A percentile compares a stretch with the other conserved stretches of the same genome.
phyloP scores from a whole-genome alignment of 2,329 filamentous ascomycete species.

The Microdochium trichocladiopsis region DNA sequence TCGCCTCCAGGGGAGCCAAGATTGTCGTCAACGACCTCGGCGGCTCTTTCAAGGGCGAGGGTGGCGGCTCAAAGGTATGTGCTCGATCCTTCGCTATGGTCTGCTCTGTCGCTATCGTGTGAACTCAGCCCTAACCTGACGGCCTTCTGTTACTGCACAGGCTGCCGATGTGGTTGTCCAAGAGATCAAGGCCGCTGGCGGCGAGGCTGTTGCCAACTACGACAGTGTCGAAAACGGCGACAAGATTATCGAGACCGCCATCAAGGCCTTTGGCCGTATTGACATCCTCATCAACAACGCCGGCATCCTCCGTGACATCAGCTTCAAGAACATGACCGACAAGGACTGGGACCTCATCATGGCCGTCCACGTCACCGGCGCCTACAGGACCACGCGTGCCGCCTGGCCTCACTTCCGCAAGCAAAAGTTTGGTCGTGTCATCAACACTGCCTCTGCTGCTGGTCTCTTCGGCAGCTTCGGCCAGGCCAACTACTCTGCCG shows the following conservation, averaged over 20 bases:
- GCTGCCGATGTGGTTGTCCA: constrained; percentile 77
- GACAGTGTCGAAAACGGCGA: constrained; percentile 91
- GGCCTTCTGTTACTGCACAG: constrained; percentile 30
- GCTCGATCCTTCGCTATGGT: not conserved
- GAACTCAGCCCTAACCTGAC: constrained; percentile 14
- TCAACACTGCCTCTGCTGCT: constrained; percentile 95
- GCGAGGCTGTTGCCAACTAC: constrained; percentile 97
- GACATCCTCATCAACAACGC: constrained; percentile 98
- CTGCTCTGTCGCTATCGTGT: not conserved
- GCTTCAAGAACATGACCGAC: constrained; percentile 99
- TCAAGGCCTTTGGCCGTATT: constrained; percentile 75
- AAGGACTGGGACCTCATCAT: constrained; percentile 94
- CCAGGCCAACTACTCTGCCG: constrained; percentile 95
- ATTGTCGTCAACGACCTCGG: constrained; percentile 97
- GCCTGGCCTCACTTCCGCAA: constrained; percentile 98
- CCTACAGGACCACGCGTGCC: constrained; percentile 91
- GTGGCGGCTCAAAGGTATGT: constrained; percentile 69
- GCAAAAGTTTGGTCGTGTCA: constrained; percentile 94
- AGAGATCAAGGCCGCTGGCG: constrained; percentile 79
- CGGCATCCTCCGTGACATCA: constrained; percentile 87
- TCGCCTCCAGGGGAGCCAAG: constrained; percentile 83
- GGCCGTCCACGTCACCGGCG: constrained; percentile 84
- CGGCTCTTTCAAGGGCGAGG: constrained; percentile 88
- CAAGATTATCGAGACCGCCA: constrained; percentile 84
- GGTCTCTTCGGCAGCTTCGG: constrained; percentile 95